phyloP scores from a whole-genome alignment of 139 green algal species.

The Chlamydomonas asymmetrica region DNA sequence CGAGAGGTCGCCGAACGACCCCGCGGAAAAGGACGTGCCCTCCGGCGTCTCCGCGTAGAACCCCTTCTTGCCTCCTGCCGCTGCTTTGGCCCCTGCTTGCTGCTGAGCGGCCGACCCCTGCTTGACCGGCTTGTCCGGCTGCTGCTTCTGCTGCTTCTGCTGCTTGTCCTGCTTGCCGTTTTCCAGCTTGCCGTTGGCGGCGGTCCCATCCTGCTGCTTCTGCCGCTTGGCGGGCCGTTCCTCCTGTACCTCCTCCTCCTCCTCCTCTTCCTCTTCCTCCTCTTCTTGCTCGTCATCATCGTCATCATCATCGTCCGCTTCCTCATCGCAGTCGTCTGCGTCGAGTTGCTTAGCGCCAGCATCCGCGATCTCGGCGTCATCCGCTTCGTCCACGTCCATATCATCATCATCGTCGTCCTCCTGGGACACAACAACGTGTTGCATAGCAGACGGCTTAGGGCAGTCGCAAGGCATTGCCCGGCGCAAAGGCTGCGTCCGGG shows the following conservation, averaged over 20 bases:
- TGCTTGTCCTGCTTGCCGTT: neutral
- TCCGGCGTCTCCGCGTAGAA: slow-evolving; percentile 30
- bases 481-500: neutral
- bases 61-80: neutral
- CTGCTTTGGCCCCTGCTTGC: slow-evolving; percentile 3
- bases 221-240: neutral
- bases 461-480: neutral
- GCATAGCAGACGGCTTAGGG: neutral
- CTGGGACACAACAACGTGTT: no score
- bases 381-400: no score
- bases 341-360: neutral
- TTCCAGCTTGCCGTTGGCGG: neutral
- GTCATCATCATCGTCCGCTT: slow-evolving; percentile 31
- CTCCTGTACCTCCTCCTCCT: slow-evolving; percentile 30
- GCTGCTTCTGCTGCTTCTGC: slow-evolving; percentile 22
- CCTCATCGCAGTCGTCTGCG: slow-evolving; percentile 54
- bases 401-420: no score
- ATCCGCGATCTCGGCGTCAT: no score
- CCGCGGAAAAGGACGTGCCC: slow-evolving; percentile 66
- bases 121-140: slow-evolving; percentile 10
- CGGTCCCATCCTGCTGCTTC: neutral
- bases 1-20: slow-evolving; percentile 85
- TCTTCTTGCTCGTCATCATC: slow-evolving; percentile 25
- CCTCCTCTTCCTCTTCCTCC: slow-evolving; percentile 17
- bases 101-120: slow-evolving; percentile 1